phyloP scores from a whole-genome alignment of 257 asterid species.

The Nicotiana undulata region DNA sequence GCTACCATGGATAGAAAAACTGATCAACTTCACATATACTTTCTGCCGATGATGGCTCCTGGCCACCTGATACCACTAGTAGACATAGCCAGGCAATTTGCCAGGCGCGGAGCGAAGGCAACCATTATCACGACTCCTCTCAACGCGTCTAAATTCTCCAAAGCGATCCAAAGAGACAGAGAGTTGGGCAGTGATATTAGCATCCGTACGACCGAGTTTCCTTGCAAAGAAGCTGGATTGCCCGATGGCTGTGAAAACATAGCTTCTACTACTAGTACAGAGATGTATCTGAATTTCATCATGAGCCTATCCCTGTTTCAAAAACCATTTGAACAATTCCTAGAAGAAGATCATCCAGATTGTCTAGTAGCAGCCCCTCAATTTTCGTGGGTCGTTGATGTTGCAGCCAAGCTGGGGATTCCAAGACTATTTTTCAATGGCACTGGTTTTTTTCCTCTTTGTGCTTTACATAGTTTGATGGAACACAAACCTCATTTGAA shows the following conservation, averaged over 20 bases:
- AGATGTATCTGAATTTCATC: conserved; percentile 18
- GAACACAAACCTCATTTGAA: conserved; percentile 15
- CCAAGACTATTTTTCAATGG: conserved; percentile 25
- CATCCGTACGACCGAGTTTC: conserved; percentile 18
- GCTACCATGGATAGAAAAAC: conserved; percentile 2
- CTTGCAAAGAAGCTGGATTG: conserved; percentile 21
- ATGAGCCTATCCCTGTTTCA: conserved; percentile 3
- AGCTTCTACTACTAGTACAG: conserved; percentile 17
- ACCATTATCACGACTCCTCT: conserved; percentile 26
- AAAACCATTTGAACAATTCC: conserved; percentile 15
- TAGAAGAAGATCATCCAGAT: conserved; percentile 22
- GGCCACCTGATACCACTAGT: conserved; percentile 45
- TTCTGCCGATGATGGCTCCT: conserved; percentile 26
- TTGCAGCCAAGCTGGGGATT: conserved; percentile 16
- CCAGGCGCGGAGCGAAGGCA: conserved; percentile 19
- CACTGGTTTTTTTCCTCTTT: conserved; percentile 24
- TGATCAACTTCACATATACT: conserved; percentile 27
- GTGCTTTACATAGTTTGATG: neutral
- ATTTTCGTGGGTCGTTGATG: conserved; percentile 26
- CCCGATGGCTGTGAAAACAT: conserved; percentile 36
- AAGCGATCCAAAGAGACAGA: conserved; percentile 16
- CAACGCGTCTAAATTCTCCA: conserved; percentile 23
- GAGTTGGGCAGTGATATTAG: conserved; percentile 13
- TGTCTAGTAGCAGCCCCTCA: conserved; percentile 16
- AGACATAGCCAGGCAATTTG: conserved; percentile 27